Conservation (phyloP, 2,329 filamentous ascomycete species). For the Colletotrichum magnum region DNA sequence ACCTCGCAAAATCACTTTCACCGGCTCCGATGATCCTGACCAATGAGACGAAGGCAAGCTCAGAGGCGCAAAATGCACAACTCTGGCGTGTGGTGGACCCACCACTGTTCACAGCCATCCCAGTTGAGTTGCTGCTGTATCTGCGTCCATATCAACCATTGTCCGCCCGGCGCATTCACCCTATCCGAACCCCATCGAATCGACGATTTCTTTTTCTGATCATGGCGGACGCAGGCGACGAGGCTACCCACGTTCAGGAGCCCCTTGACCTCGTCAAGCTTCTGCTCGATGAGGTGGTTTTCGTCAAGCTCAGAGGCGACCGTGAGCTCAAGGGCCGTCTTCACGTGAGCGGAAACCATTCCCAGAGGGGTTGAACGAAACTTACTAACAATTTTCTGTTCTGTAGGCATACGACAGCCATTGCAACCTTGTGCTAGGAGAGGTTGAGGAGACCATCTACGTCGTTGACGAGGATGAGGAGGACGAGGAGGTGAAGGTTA, state of each 20-base stretch:
- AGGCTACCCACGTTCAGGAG: constrained; percentile 82
- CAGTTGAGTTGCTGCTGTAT: constrained; percentile 30
- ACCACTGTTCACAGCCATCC: constrained; percentile 28
- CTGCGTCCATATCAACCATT: constrained; percentile 19
- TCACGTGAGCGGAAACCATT: constrained; percentile 75
- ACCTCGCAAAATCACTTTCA: constrained; percentile 22
- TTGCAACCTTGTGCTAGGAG: constrained; percentile 95
- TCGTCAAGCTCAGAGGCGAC: constrained; percentile 96
- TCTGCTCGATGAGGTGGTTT: constrained; percentile 94
- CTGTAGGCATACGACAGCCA: constrained; percentile 95
- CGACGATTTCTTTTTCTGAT: constrained; percentile 41
- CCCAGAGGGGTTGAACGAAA: constrained; percentile 33
- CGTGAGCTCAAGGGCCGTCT: constrained; percentile 94
- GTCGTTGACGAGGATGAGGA: constrained; percentile 90
- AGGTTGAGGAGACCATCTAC: constrained; percentile 98
- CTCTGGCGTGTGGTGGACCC: constrained; percentile 32
- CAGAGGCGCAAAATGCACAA: constrained; percentile 28
- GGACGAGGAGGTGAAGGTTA: constrained; percentile 81
- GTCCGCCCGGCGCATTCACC: background rate
- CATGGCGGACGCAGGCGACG: constrained; percentile 90
- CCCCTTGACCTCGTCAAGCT: constrained; percentile 96
- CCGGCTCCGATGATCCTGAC: background rate
- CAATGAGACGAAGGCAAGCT: constrained; percentile 10
- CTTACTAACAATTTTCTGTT: constrained; percentile 15
- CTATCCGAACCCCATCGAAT: background rate